A percentile compares a stretch with the other conserved stretches of the same genome.
These are phyloP conservation scores for Iodosphaeria phyllophila DNA, from an alignment of 2,329 filamentous ascomycete species.

Conservation along the genomic window DNA sequence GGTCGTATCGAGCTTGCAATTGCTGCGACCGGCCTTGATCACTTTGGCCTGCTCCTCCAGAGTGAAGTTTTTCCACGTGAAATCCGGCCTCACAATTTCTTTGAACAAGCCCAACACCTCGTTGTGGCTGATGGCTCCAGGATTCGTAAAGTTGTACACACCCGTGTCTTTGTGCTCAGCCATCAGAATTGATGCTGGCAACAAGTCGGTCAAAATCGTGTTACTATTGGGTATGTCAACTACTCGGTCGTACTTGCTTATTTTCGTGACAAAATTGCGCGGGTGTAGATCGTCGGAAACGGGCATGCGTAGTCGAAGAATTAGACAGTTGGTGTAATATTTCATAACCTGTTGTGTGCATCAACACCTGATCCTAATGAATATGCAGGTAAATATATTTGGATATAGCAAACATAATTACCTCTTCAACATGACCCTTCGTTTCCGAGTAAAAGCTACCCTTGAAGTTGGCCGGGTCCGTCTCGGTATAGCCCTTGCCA, in stretches of 20 bases:
- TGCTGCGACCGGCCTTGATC: slow-evolving; percentile 47
- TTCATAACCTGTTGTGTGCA: slow-evolving; percentile 32
- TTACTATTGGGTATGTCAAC: slow-evolving; percentile 53
- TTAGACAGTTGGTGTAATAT: slow-evolving; percentile 39
- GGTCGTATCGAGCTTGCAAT: slow-evolving; percentile 43
- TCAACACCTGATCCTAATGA: slow-evolving; percentile 1
- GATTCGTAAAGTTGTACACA: slow-evolving; percentile 54
- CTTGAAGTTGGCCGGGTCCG: slow-evolving; percentile 42
- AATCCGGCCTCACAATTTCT: slow-evolving; percentile 39
- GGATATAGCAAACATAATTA: too few relatives aligned
- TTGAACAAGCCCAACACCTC: slow-evolving; percentile 45
- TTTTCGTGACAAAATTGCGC: slow-evolving; percentile 53
- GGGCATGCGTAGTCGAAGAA: slow-evolving; percentile 50
- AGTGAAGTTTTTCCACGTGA: slow-evolving; percentile 47
- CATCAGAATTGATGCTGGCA: slow-evolving; percentile 40
- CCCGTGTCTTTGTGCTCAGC: slow-evolving; percentile 42
- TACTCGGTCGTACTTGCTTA: slow-evolving; percentile 42
- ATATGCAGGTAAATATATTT: slow-evolving; percentile 1
- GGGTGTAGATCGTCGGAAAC: slow-evolving; percentile 48
- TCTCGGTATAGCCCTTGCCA: slow-evolving; percentile 40
- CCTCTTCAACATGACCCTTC: slow-evolving; percentile 46
- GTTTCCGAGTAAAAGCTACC: slow-evolving; percentile 52
- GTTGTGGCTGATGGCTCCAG: slow-evolving; percentile 52
- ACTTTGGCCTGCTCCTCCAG: slow-evolving; percentile 48
- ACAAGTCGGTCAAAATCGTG: slow-evolving; percentile 44